phyloP scores from a whole-genome alignment of 192 early-diverging fungal genomes.

The Backusella sp. region DNA sequence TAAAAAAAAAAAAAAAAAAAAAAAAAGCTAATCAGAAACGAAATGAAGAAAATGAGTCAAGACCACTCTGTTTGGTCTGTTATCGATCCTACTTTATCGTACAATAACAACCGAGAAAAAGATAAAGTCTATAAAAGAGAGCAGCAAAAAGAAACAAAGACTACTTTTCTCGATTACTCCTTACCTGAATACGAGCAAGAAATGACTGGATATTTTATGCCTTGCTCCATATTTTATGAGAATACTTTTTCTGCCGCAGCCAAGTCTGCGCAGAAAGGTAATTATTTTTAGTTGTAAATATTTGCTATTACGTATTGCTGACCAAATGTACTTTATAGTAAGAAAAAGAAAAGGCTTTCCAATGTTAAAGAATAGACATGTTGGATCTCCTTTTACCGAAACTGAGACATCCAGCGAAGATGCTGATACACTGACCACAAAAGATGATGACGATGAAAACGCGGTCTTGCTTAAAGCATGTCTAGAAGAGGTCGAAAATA shows the following conservation, averaged over 20 bases:
- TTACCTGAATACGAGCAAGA: not conserved
- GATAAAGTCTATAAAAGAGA: no score
- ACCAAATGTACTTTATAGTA: not conserved
- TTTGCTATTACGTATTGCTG: not conserved
- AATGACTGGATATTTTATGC: not conserved
- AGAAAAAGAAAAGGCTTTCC: not conserved
- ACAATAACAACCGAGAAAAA: not conserved
- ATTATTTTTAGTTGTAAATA: not conserved
- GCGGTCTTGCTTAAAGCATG: not conserved
- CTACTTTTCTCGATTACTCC: not conserved
- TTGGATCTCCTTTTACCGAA: not conserved
- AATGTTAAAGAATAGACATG: not conserved
- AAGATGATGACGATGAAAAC: not conserved
- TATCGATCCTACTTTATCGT: constrained; percentile 2
- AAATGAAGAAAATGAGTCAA: not conserved
- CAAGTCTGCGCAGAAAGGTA: not conserved
- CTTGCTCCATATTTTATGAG: not conserved
- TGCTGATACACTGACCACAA: not conserved
- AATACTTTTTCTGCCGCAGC: not conserved
- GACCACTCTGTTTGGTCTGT: not conserved
- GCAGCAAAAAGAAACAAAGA: not conserved
- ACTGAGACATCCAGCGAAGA: not conserved
- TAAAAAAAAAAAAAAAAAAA: no score
- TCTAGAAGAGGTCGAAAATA: not conserved
- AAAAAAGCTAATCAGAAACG: not conserved